These are phyloP conservation scores for Epichloe glyceriae DNA, from an alignment of 2,329 filamentous ascomycete species.

Conservation along the genomic window DNA sequence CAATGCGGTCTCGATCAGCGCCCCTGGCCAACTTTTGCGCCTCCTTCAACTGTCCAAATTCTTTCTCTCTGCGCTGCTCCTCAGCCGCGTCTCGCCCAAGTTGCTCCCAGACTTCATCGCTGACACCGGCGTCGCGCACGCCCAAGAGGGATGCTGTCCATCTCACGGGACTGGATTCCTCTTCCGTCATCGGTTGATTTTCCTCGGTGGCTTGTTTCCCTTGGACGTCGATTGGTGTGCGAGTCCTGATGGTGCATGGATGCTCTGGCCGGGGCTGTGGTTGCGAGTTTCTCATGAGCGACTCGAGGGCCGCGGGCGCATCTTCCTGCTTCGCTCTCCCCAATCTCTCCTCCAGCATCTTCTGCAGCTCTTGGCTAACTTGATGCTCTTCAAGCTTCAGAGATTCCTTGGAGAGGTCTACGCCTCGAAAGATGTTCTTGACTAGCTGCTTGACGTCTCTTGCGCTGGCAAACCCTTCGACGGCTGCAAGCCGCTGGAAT, in stretches of 20 bases:
- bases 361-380: too few relatives aligned
- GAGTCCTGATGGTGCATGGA: too few relatives aligned
- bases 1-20: conserved; percentile 22
- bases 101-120: conserved; percentile 47
- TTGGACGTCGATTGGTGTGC: neutral
- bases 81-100: conserved; percentile 38
- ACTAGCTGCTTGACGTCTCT: conserved; percentile 46
- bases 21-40: conserved; percentile 15
- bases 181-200: neutral
- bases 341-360: too few relatives aligned
- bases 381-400: too few relatives aligned
- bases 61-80: conserved; percentile 20
- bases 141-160: neutral
- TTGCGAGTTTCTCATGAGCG: too few relatives aligned
- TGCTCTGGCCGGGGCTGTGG: too few relatives aligned
- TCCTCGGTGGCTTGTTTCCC: conserved; percentile 6
- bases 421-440: conserved; percentile 32
- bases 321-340: too few relatives aligned
- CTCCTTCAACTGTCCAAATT: conserved; percentile 21
- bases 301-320: too few relatives aligned
- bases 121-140: conserved; percentile 42
- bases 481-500: conserved; percentile 26
- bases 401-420: neutral
- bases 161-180: neutral
- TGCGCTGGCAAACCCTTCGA: conserved; percentile 48